These are phyloP conservation scores for Pseudotsuga menziesii DNA, from an alignment of 75 land plant genomes.

Conservation along the genomic window DNA sequence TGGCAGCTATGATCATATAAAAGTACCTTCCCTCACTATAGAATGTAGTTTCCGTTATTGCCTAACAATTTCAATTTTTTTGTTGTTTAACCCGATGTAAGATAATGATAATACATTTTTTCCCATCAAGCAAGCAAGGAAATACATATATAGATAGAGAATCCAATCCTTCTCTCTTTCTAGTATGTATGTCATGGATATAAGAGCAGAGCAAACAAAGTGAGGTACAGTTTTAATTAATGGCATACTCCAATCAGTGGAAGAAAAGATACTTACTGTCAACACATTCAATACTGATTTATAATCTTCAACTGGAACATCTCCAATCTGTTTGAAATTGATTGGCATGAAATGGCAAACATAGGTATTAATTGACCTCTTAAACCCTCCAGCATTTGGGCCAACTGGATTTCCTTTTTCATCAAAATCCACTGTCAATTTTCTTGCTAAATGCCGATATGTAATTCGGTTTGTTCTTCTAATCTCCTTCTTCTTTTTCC, in stretches of 20 bases:
- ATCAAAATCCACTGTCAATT: slow-evolving; percentile 26
- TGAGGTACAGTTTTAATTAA: too few species aligned
- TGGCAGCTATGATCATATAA: too few species aligned
- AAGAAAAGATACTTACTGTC: slow-evolving; percentile 13
- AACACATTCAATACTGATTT: slow-evolving; percentile 20
- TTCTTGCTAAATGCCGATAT: slow-evolving; percentile 13
- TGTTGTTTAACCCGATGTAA: too few species aligned
- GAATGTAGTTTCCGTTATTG: too few species aligned
- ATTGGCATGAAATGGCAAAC: slow-evolving; percentile 22
- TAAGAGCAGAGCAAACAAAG: too few species aligned
- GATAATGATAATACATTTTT: too few species aligned
- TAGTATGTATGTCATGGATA: too few species aligned
- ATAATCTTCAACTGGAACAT: slow-evolving; percentile 27
- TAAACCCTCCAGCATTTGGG: slow-evolving; percentile 22
- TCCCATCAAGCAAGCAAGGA: too few species aligned
- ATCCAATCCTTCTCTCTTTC: too few species aligned
- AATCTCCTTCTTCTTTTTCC: slow-evolving; percentile 3
- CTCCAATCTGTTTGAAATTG: slow-evolving; percentile 23
- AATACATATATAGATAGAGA: too few species aligned
- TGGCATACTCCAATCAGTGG: background rate
- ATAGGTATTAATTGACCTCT: slow-evolving; percentile 23
- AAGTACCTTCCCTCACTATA: too few species aligned
- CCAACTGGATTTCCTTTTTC: slow-evolving; percentile 23
- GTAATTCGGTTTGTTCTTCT: slow-evolving; percentile 10
- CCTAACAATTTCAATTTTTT: too few species aligned